These are phyloP conservation scores for Moesziomyces sp. DNA, from an alignment of 1,284 basidiomycete species.

Conservation along the genomic window DNA sequence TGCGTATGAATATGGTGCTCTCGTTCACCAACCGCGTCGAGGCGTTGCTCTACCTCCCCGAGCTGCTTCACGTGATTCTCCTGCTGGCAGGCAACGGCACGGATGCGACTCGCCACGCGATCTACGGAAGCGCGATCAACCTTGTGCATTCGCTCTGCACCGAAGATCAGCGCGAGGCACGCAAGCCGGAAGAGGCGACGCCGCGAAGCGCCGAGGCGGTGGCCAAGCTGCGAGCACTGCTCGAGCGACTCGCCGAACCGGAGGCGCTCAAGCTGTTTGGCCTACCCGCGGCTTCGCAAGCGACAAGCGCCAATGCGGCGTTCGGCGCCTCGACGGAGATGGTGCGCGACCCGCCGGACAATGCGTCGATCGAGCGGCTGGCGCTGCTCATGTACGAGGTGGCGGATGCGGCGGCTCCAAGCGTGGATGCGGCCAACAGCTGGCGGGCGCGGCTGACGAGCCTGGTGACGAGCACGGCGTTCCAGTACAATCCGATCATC, in stretches of 20 bases:
- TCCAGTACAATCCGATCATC: conserved; percentile 88
- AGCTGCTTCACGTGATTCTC: conserved; percentile 60
- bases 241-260: conserved; percentile 52
- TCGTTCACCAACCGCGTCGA: conserved; percentile 62
- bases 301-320: conserved; percentile 22
- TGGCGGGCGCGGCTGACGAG: conserved; percentile 96
- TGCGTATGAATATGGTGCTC: conserved; percentile 64
- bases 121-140: conserved; percentile 62
- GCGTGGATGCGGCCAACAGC: conserved; percentile 79
- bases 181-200: conserved; percentile 44
- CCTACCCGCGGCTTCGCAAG: conserved; percentile 31
- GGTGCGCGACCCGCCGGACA: conserved; percentile 56
- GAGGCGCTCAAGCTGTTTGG: conserved; percentile 57
- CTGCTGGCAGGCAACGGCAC: conserved; percentile 61
- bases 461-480: conserved; percentile 87
- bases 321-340: conserved; percentile 44
- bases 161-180: conserved; percentile 53
- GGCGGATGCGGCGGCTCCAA: conserved; percentile 58
- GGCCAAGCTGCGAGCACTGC: conserved; percentile 46
- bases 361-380: conserved; percentile 55
- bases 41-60: conserved; percentile 58
- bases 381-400: conserved; percentile 58
- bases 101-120: conserved; percentile 57
- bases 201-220: conserved; percentile 41
- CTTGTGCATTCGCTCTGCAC: conserved; percentile 65